phyloP scores from a whole-genome alignment of 768 basidiomycete genomes.

The Naganishia friedmannii region DNA sequence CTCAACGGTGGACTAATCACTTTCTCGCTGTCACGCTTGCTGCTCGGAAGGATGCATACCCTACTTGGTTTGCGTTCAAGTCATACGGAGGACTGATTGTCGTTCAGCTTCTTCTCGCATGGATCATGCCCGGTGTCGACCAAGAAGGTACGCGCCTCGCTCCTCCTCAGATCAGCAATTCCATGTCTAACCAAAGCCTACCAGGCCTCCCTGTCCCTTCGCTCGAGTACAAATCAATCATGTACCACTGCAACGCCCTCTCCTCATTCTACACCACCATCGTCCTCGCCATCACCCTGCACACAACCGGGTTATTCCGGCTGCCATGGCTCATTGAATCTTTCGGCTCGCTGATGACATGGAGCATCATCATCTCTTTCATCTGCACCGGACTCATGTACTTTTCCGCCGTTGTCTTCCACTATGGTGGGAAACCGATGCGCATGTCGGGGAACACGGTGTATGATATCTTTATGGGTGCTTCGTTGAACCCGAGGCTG shows the following conservation, averaged over 20 bases:
- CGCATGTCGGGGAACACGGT: constrained; percentile 93
- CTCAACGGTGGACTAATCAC: too few relatives aligned
- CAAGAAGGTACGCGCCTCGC: constrained; percentile 63
- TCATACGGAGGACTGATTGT: constrained; percentile 84
- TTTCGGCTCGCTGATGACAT: constrained; percentile 92
- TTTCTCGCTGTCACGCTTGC: neutral
- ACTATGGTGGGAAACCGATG: constrained; percentile 65
- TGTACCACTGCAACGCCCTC: constrained; percentile 95
- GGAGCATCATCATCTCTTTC: constrained; percentile 89
- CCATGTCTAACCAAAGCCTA: neutral
- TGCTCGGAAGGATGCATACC: constrained; percentile 76
- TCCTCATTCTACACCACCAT: constrained; percentile 78
- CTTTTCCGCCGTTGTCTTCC: constrained; percentile 67
- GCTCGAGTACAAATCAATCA: constrained; percentile 82
- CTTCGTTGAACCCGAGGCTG: constrained; percentile 85
- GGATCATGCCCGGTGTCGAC: constrained; percentile 82
- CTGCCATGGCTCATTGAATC: constrained; percentile 93
- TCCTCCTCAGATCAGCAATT: neutral
- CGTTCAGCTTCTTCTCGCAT: constrained; percentile 85
- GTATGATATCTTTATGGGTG: constrained; percentile 97
- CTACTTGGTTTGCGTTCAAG: constrained; percentile 81
- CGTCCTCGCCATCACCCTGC: constrained; percentile 68
- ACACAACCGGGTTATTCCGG: constrained; percentile 77
- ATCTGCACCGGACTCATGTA: constrained; percentile 76
- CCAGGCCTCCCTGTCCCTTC: constrained; percentile 86